Evolutionary conservation across 2,329 filamentous ascomycete species (phyloP).

Genomic region (Ascochyta lentis): DNA sequence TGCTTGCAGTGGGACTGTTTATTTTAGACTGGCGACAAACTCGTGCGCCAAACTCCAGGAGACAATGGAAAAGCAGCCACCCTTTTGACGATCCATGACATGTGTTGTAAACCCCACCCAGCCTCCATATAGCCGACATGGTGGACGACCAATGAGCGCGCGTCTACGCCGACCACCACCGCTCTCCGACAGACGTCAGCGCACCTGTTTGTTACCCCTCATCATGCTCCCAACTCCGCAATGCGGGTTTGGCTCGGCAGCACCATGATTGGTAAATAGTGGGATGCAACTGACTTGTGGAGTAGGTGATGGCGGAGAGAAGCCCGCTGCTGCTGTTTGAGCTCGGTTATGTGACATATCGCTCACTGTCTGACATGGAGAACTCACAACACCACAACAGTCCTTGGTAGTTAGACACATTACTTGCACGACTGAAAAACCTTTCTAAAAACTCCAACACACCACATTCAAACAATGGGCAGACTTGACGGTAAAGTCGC

Average conservation of each 20-base stretch:
- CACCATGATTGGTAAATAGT: constrained; percentile 8
- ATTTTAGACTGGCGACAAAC: neutral
- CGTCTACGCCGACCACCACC: constrained; percentile 17
- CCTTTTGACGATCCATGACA: constrained; percentile 15
- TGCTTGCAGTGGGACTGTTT: neutral
- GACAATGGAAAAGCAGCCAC: neutral
- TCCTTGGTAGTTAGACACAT: neutral
- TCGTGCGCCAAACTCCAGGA: neutral
- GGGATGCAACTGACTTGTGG: neutral
- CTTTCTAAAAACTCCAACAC: neutral
- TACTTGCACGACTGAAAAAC: neutral
- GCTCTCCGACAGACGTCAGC: constrained; percentile 7
- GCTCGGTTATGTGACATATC: constrained; percentile 12
- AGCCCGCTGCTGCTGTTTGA: neutral
- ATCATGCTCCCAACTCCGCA: constrained; percentile 7
- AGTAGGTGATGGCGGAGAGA: constrained; percentile 6
- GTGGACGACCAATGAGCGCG: constrained; percentile 11
- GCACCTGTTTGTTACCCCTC: constrained; percentile 12
- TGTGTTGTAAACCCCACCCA: constrained; percentile 7
- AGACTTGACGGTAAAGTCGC: constrained; percentile 62
- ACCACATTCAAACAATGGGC: constrained; percentile 38
- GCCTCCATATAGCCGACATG: constrained; percentile 14
- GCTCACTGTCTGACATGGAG: neutral
- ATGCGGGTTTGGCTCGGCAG: constrained; percentile 4
- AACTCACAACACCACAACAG: constrained; percentile 1